phyloP scores from a whole-genome alignment of 352 stramenopile genomes.

The Pythium chondricola region DNA sequence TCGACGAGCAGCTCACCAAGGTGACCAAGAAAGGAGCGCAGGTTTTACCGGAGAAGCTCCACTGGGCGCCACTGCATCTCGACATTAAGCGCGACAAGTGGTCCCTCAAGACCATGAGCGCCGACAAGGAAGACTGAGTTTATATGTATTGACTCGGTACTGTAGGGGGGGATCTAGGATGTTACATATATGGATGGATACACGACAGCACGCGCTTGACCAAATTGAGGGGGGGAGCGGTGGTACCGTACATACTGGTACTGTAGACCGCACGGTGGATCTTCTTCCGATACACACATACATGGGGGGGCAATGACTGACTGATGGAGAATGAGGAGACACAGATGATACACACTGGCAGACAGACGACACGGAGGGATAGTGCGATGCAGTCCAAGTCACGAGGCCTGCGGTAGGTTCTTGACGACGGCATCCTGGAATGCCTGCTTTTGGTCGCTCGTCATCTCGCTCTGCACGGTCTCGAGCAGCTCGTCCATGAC shows the following conservation, averaged over 20 bases:
- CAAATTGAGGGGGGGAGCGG: too few relatives aligned
- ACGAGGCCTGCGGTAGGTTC: constrained; percentile 6
- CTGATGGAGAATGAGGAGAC: background rate
- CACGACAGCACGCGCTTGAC: too few relatives aligned
- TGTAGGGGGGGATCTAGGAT: too few relatives aligned
- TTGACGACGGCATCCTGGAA: constrained; percentile 29
- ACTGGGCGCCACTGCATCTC: constrained; percentile 76
- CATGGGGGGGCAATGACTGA: too few relatives aligned
- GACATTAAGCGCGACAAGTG: constrained; percentile 86
- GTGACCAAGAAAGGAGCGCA: constrained; percentile 72
- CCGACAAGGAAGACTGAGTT: constrained; percentile 68
- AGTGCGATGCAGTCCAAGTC: background rate
- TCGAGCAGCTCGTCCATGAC: constrained; percentile 46
- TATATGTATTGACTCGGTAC: too few relatives aligned
- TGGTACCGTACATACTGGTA: background rate
- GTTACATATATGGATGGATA: background rate
- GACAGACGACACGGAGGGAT: background rate
- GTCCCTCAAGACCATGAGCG: constrained; percentile 70
- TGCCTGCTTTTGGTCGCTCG: constrained; percentile 35
- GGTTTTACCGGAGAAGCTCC: constrained; percentile 67
- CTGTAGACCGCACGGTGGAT: background rate
- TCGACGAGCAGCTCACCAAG: constrained; percentile 82
- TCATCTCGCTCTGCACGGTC: constrained; percentile 64
- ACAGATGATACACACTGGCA: constrained; percentile 1
- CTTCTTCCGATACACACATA: too few relatives aligned